Evolutionary conservation across 306 rosid species (phyloP), one percentile per base, ranked within the genome.

Genomic region (Quercus cerris): DNA sequence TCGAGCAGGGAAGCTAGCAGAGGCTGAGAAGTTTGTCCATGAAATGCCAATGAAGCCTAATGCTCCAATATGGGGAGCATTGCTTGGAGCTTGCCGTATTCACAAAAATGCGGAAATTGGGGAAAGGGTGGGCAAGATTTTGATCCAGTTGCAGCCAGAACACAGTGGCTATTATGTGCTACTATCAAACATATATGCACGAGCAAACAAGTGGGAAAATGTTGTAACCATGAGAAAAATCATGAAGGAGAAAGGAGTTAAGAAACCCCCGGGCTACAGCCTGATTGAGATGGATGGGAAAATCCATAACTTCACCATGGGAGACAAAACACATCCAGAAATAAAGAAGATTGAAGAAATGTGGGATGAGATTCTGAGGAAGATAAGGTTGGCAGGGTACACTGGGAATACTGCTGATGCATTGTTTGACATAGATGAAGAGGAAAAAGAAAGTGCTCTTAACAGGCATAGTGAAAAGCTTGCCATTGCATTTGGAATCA

Each of bases 391-490:
- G 67, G 87, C 77, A 51, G 89, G 89, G 17, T 83, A 83, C 20
- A 19, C 68, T 56, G 87, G 80, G 81, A 86, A 84, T 78, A 86
- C 84, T 25, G 75, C 41, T 51, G 87, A 86, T 62, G 83, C 81
- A 28, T 66, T 86, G 80, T 83, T 81, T 86, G 89, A 86, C 77
- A 78, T 86, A 56, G 87, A 86, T 71, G 89, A 86, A 59, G 89
- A 86, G 77, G 87, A 86, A 77, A 83, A 86, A 75, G 89, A 86
- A 71, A 80, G 79, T 72, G 85, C 85, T 14, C 89, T 86, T 75
- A 31, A 84, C 72, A 86, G 81, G 77, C 89, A 83, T 52, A 84
- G 87, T 81, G 87, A 84, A 82, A 86, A 84, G 78, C 77, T 86
- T 70, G 87, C 89, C 58, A 83, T 86, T 78, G 87, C 89, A 56